phyloP scores from a whole-genome alignment of 306 rosid genomes.

The Quercus agrifolia region DNA sequence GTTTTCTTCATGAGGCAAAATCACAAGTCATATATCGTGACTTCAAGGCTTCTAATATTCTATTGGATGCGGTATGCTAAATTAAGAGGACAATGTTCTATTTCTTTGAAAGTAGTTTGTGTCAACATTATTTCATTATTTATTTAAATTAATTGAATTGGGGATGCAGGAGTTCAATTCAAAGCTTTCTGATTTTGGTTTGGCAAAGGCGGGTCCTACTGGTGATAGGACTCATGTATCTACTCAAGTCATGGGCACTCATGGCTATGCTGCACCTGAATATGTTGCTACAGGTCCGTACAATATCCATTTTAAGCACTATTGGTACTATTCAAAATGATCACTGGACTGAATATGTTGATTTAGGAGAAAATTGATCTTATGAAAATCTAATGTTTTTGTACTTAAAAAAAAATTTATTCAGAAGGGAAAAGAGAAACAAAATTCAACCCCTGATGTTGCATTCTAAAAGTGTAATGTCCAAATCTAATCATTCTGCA shows the following conservation, averaged over 20 bases:
- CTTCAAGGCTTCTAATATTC: constrained; percentile 93
- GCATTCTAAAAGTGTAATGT: not conserved
- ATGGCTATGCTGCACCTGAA: constrained; percentile 97
- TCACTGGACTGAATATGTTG: not conserved
- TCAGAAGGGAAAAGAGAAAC: not conserved
- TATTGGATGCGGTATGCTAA: constrained; percentile 73
- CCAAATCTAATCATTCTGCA: not conserved
- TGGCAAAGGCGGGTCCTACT: constrained; percentile 95
- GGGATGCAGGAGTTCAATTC: constrained; percentile 75
- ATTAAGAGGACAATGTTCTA: not conserved
- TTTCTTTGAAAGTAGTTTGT: not conserved
- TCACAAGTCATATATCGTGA: constrained; percentile 94
- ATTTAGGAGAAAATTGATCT: not conserved
- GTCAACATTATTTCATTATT: not conserved
- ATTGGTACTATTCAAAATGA: not conserved
- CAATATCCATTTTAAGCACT: constrained; percentile 1
- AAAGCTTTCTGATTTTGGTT: constrained; percentile 93
- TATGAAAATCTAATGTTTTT: not conserved
- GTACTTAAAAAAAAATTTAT: not conserved
- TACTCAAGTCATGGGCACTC: constrained; percentile 94
- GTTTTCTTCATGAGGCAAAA: constrained; percentile 89
- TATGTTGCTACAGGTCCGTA: constrained; percentile 89
- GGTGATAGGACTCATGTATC: constrained; percentile 96
- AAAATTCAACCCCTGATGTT: not conserved
- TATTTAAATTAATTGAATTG: constrained; percentile 11